Evolutionary conservation across 2,329 filamentous ascomycete genomes (phyloP).

Genomic region (Diaporthe caulivora): DNA sequence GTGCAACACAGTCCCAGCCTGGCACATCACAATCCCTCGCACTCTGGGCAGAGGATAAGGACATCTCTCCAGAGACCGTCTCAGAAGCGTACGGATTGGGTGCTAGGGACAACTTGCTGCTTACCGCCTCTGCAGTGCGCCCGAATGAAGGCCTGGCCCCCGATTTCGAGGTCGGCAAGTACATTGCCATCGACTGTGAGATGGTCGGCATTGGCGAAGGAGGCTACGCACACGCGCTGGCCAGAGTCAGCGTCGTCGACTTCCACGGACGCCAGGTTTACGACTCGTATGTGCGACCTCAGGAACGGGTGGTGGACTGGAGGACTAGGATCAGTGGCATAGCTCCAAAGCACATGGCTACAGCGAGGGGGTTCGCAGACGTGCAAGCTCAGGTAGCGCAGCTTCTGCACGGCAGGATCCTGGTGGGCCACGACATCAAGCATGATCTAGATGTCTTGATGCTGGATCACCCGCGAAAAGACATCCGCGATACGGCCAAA

Average conservation of each 20-base stretch:
- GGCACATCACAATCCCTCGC: slow-evolving; percentile 67
- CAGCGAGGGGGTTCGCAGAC: slow-evolving; percentile 78
- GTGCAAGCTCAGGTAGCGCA: slow-evolving; percentile 80
- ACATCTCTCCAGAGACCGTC: slow-evolving; percentile 70
- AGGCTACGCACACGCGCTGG: slow-evolving; percentile 79
- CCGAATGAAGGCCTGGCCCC: slow-evolving; percentile 74
- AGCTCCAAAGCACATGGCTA: slow-evolving; percentile 76
- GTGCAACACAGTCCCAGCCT: slow-evolving; percentile 61
- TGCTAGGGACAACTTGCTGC: slow-evolving; percentile 61
- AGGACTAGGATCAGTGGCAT: slow-evolving; percentile 89
- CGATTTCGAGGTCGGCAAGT: slow-evolving; percentile 83
- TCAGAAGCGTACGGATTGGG: slow-evolving; percentile 72
- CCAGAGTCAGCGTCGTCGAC: slow-evolving; percentile 90
- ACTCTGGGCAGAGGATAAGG: slow-evolving; percentile 72
- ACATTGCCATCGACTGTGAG: slow-evolving; percentile 94
- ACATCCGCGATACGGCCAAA: slow-evolving; percentile 87
- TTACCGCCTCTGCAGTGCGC: slow-evolving; percentile 61
- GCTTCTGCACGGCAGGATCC: slow-evolving; percentile 77
- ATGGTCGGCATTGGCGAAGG: slow-evolving; percentile 91
- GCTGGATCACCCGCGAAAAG: slow-evolving; percentile 81
- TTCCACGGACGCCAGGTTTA: slow-evolving; percentile 94
- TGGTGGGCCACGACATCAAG: slow-evolving; percentile 87
- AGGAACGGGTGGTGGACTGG: slow-evolving; percentile 88
- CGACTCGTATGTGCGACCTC: slow-evolving; percentile 89
- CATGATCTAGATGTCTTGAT: slow-evolving; percentile 83